Conservation (phyloP, 164 flowering plant species). For the Santalum album region DNA sequence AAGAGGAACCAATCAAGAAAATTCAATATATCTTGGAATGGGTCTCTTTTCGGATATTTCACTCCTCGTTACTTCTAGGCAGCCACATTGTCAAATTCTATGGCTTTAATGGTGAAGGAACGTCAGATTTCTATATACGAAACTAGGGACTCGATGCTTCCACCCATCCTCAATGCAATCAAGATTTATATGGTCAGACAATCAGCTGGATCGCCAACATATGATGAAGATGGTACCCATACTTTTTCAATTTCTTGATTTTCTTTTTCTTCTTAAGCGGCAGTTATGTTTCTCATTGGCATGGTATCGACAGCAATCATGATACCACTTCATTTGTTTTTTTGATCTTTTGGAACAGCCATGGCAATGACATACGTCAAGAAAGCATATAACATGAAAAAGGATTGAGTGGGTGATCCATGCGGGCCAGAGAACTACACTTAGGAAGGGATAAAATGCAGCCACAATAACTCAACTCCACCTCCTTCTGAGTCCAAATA, state of each 20-base stretch:
- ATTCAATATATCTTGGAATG: constrained; percentile 13
- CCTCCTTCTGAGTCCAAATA: too few relatives aligned
- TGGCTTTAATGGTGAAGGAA: constrained; percentile 6
- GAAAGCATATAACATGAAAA: constrained; percentile 5
- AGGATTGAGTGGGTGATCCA: constrained; percentile 22
- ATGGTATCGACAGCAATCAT: too few relatives aligned
- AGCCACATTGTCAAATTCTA: constrained; percentile 6
- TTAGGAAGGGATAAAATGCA: constrained; percentile 13
- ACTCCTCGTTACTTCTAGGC: constrained; percentile 9
- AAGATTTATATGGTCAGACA: constrained; percentile 14
- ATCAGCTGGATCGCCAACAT: constrained; percentile 3
- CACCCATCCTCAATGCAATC: constrained; percentile 19
- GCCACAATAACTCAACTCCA: too few relatives aligned
- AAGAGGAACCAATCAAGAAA: constrained; percentile 12
- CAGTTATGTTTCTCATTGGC: too few relatives aligned
- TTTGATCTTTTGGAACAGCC: constrained; percentile 4
- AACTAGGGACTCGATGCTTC: constrained; percentile 12
- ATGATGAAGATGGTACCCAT: constrained; percentile 15
- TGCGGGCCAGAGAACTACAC: constrained; percentile 16
- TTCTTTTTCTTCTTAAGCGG: too few relatives aligned
- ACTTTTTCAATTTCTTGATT: not conserved
- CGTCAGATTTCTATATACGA: constrained; percentile 4
- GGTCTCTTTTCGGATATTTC: constrained; percentile 4
- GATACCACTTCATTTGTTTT: too few relatives aligned
- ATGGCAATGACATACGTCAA: constrained; percentile 13